Evolutionary conservation across 192 early-diverging fungal genomes (phyloP).

Genomic region (Obelidium mucronatum): DNA sequence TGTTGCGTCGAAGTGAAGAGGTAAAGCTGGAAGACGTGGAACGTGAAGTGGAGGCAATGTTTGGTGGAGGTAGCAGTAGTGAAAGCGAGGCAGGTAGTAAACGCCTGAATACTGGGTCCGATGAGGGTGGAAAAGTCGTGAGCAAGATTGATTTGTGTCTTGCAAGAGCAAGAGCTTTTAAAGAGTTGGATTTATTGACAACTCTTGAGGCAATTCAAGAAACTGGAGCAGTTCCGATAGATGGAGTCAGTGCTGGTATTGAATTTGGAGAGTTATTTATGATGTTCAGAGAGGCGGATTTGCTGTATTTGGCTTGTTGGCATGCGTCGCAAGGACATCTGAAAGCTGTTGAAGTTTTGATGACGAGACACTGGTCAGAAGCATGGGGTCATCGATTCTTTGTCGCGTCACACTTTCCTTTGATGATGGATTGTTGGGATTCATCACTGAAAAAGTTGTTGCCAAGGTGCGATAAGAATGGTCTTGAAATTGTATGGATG

Average conservation of each 20-base stretch:
- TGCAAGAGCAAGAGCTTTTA: constrained; percentile 61
- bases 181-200: constrained; percentile 68
- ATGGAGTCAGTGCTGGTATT: background rate
- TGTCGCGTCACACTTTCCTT: constrained; percentile 67
- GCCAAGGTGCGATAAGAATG: constrained; percentile 33
- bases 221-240: constrained; percentile 20
- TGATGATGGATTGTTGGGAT: constrained; percentile 54
- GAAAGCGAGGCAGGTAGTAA: constrained; percentile 39
- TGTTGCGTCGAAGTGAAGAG: constrained; percentile 56
- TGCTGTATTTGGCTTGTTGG: constrained; percentile 61
- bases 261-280: constrained; percentile 58
- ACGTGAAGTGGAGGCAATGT: constrained; percentile 41
- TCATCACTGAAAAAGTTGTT: constrained; percentile 42
- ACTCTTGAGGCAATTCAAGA: constrained; percentile 66
- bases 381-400: constrained; percentile 65
- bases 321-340: constrained; percentile 66
- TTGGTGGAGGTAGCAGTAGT: constrained; percentile 31
- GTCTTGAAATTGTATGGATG: constrained; percentile 51
- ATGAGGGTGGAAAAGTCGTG: background rate
- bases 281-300: constrained; percentile 68
- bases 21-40: constrained; percentile 53
- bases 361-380: constrained; percentile 67
- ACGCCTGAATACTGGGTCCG: background rate
- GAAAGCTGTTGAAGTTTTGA: constrained; percentile 64
- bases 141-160: constrained; percentile 42